Evolutionary conservation across 495 filamentous ascomycete genomes (phyloP).

Genomic region (Jackrogersella minutella): DNA sequence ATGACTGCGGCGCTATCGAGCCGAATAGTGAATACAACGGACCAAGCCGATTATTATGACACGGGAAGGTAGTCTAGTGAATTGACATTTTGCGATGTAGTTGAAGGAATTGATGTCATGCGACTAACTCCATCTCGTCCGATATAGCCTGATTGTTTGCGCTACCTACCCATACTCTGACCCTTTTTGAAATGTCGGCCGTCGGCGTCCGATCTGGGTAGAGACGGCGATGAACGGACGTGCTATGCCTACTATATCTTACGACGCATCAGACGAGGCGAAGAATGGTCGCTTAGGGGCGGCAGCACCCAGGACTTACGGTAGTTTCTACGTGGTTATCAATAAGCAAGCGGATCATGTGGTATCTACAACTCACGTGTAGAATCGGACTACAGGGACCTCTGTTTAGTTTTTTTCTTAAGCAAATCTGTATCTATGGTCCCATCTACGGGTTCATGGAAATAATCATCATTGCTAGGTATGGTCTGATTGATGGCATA

Average conservation of each 20-base stretch:
- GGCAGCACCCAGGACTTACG: not conserved
- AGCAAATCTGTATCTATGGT: not conserved
- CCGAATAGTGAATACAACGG: too few relatives aligned
- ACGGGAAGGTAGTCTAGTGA: not conserved
- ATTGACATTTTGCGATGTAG: not conserved
- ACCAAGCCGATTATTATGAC: not conserved
- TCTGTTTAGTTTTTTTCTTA: not conserved
- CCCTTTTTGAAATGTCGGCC: not conserved
- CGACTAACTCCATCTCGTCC: not conserved
- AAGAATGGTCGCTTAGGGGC: not conserved
- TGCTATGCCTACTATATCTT: not conserved
- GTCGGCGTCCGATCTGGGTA: not conserved
- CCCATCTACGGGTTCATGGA: not conserved
- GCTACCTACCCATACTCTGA: not conserved
- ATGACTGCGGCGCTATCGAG: not conserved
- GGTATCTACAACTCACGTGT: not conserved
- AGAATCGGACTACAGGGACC: not conserved
- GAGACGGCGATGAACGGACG: not conserved
- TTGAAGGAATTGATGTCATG: not conserved
- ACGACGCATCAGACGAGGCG: constrained; percentile 9
- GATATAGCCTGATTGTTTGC: not conserved
- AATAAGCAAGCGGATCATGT: not conserved
- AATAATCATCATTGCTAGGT: not conserved
- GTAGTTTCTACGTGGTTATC: not conserved
- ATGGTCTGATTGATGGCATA: not conserved